phyloP scores from a whole-genome alignment of 1,284 basidiomycete species.

The Moniliophthora roreri region DNA sequence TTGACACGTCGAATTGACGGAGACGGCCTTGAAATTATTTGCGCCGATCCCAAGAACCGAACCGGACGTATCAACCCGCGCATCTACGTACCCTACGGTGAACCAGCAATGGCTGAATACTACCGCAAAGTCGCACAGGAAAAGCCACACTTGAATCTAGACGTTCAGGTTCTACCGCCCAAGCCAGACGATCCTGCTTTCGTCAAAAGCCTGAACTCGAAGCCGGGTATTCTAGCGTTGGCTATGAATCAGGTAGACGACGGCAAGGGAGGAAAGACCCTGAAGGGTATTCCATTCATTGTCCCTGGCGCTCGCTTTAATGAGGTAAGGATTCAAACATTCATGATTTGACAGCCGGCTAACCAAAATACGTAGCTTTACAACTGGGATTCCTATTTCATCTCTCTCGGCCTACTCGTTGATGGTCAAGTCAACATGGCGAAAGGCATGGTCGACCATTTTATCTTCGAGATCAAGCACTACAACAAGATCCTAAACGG shows the following conservation, averaged over 20 bases:
- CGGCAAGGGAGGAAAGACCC: slow-evolving; percentile 70
- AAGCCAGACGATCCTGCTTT: slow-evolving; percentile 86
- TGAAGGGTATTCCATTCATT: slow-evolving; percentile 95
- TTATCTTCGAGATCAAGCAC: slow-evolving; percentile 98
- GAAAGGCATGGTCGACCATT: slow-evolving; percentile 97
- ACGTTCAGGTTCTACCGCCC: slow-evolving; percentile 86
- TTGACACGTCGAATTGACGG: slow-evolving; percentile 96
- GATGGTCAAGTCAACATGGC: slow-evolving; percentile 94
- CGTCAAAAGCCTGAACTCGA: slow-evolving; percentile 91
- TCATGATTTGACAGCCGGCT: neutral
- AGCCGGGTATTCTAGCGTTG: slow-evolving; percentile 91
- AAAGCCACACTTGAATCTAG: slow-evolving; percentile 88
- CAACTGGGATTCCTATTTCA: slow-evolving; percentile 96
- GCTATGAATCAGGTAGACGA: slow-evolving; percentile 95
- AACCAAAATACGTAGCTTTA: slow-evolving; percentile 54
- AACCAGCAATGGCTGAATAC: slow-evolving; percentile 93
- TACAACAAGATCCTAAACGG: slow-evolving; percentile 89
- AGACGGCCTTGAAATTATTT: slow-evolving; percentile 95
- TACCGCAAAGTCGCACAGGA: slow-evolving; percentile 81
- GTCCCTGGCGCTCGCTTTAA: slow-evolving; percentile 98
- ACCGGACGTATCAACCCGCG: slow-evolving; percentile 84
- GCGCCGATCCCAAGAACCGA: slow-evolving; percentile 95
- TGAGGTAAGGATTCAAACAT: slow-evolving; percentile 62
- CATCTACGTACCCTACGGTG: slow-evolving; percentile 92
- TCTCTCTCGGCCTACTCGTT: slow-evolving; percentile 89